phyloP scores from a whole-genome alignment of 345 rosid genomes.

The Lepidium sativum region DNA sequence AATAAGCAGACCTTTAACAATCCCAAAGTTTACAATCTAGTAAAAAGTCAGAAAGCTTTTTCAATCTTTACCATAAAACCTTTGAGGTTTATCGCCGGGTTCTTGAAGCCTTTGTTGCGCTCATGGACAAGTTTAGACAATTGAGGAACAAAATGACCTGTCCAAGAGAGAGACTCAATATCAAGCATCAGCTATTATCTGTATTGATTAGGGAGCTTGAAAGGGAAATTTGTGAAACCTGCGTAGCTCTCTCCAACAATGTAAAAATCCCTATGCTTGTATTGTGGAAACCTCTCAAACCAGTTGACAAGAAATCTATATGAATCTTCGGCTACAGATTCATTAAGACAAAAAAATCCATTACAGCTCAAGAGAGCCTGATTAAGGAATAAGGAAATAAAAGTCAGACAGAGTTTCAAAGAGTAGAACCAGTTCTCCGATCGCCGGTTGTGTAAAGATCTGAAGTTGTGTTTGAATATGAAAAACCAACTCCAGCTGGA shows the following conservation, averaged over 20 bases:
- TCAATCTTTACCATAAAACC: conserved; percentile 65
- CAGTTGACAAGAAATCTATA: conserved; percentile 66
- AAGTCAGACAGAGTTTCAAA: not conserved
- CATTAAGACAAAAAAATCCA: not conserved
- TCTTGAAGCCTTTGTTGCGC: conserved; percentile 56
- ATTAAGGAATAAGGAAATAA: not conserved
- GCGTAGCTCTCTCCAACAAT: conserved; percentile 95
- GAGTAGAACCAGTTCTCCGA: conserved; percentile 63
- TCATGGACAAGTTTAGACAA: conserved; percentile 66
- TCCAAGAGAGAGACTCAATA: conserved; percentile 5
- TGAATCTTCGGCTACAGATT: conserved; percentile 76
- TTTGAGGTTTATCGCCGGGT: conserved; percentile 70
- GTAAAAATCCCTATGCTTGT: conserved; percentile 87
- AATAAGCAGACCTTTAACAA: conserved; percentile 1
- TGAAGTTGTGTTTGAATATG: conserved; percentile 71
- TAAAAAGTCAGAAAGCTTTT: not conserved
- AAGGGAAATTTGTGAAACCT: conserved; percentile 34
- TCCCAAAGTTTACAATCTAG: conserved; percentile 4
- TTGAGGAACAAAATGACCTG: conserved; percentile 99
- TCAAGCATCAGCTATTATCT: not conserved
- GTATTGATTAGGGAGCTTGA: not conserved
- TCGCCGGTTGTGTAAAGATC: conserved; percentile 84
- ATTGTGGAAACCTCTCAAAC: conserved; percentile 93
- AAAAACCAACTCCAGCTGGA: conserved; percentile 98
- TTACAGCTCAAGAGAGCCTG: not conserved